A percentile compares a stretch with the other conserved stretches of the same genome.
These are phyloP conservation scores for Penicillium fuscoglaucum DNA, from an alignment of 2,329 filamentous ascomycete genomes.

Conservation along the genomic window DNA sequence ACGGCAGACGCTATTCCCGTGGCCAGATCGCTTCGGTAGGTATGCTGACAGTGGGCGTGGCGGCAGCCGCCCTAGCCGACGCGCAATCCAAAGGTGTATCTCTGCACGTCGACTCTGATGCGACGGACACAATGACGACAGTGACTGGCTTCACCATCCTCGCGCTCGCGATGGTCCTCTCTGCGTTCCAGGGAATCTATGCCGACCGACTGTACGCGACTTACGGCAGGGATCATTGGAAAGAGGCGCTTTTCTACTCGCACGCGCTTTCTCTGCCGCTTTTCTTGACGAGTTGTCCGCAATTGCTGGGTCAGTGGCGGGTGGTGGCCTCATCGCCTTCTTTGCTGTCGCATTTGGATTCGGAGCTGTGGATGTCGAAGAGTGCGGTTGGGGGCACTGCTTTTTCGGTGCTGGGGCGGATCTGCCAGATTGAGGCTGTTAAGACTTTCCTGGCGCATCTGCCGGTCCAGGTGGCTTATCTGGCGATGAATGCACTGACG, in stretches of 20 bases:
- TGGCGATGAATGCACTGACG: constrained; percentile 66
- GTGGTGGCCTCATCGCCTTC: constrained; percentile 37
- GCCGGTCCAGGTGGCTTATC: constrained; percentile 40
- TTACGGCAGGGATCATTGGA: constrained; percentile 82
- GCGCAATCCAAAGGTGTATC: constrained; percentile 69
- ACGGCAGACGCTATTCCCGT: constrained; percentile 73
- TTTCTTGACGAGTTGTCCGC: constrained; percentile 41
- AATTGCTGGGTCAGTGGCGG: constrained; percentile 39
- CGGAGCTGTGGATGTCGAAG: background rate
- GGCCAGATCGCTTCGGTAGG: constrained; percentile 80
- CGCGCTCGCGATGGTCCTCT: constrained; percentile 83
- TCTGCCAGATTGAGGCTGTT: constrained; percentile 23
- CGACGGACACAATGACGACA: constrained; percentile 37
- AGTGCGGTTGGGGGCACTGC: constrained; percentile 5
- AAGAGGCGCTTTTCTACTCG: constrained; percentile 94
- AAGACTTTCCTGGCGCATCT: constrained; percentile 29
- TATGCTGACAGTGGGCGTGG: constrained; percentile 80
- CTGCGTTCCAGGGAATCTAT: constrained; percentile 92
- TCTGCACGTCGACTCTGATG: constrained; percentile 37
- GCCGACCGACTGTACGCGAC: constrained; percentile 84
- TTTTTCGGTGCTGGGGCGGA: constrained; percentile 12
- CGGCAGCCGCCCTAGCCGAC: constrained; percentile 87
- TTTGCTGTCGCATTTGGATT: constrained; percentile 24
- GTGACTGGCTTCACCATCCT: constrained; percentile 74
- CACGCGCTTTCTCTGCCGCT: constrained; percentile 53